Base-by-base conservation (phyloP, 2,329 filamentous ascomycete species). In the Alternaria hordeiaustralica region DNA sequence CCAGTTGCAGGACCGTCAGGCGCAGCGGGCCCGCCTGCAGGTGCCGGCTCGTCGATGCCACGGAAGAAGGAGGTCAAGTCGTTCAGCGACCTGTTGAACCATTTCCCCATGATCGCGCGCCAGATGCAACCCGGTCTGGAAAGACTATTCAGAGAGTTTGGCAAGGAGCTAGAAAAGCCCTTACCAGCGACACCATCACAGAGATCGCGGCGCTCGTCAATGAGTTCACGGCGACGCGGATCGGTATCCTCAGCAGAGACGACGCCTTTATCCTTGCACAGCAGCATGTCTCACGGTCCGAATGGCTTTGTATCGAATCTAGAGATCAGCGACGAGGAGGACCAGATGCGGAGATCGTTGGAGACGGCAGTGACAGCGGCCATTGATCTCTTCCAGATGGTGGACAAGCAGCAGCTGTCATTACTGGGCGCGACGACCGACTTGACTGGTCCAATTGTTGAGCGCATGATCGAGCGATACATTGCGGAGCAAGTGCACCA, bases 41-140 rank as follows among this genome's bases (percentile, higher is more conserved):
- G 69, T 30, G 56, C 70, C 47, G 77, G 71, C 47, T 76, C 75
- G 44, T 81, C 85, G 28, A 78, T 85, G 44, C 88, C 89, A 6
- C 87, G 87, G 65, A 97, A 97, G 82, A 97, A 97, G 80, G 93
- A 97, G 63, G 91, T 99, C 77, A 93, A 90, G 80, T 93, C 88
- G 33, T 99, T 99, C 77, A 90, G 91, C 64, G 96, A 98, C 68
- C 86, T 99, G 13, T 85, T 99, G 45, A 92, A 92, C 70, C 89
- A 94, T 71, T 99, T 98, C 70, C 96, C 96, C 2, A 92, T 97
- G 88, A 98, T 99, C 72, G 94, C 94, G 23, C 88, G 93, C 63
- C 96, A 99, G 80, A 97, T 99, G 94, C 94, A 97, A 72, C 88
- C 91, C 2, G 96, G 96, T 0, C 82, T 99, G 33, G 95, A 99